These are phyloP conservation scores for Scleromitrula shiraiana DNA, from an alignment of 2,329 filamentous ascomycete species.

Conservation along the genomic window DNA sequence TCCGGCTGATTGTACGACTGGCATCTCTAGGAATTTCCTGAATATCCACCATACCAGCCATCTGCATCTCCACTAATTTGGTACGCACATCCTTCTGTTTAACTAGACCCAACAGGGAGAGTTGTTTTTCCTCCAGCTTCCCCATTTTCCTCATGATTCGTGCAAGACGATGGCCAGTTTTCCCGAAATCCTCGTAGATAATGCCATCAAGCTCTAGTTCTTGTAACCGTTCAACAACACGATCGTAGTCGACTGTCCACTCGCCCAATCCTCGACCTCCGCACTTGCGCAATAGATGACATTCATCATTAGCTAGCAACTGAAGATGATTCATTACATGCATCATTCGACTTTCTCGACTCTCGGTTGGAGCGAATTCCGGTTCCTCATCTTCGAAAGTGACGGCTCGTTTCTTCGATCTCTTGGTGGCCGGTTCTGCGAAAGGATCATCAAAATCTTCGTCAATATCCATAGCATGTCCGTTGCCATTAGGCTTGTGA, in stretches of 20 bases:
- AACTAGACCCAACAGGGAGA: slow-evolving; percentile 74
- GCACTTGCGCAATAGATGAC: slow-evolving; percentile 60
- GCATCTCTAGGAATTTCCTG: slow-evolving; percentile 92
- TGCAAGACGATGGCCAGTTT: slow-evolving; percentile 70
- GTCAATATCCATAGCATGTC: slow-evolving; percentile 10
- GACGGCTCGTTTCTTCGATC: slow-evolving; percentile 30
- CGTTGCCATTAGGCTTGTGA: slow-evolving; percentile 12
- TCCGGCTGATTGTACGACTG: slow-evolving; percentile 70
- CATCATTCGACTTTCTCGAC: slow-evolving; percentile 38
- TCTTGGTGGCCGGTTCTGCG: neutral
- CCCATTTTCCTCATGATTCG: slow-evolving; percentile 80
- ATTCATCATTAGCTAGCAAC: slow-evolving; percentile 60
- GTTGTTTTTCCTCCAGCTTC: slow-evolving; percentile 88
- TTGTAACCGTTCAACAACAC: slow-evolving; percentile 61
- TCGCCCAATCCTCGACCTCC: slow-evolving; percentile 56
- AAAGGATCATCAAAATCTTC: slow-evolving; percentile 18
- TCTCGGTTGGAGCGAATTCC: slow-evolving; percentile 5
- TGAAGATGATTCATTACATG: slow-evolving; percentile 67
- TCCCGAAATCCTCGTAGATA: slow-evolving; percentile 69
- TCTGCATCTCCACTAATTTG: slow-evolving; percentile 78
- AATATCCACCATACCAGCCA: slow-evolving; percentile 77
- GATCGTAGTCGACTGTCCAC: slow-evolving; percentile 80
- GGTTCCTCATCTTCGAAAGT: slow-evolving; percentile 42
- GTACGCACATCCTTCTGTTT: slow-evolving; percentile 78
- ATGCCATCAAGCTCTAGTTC: slow-evolving; percentile 75